Conservation (phyloP, 345 rosid genomes). For the Moricandia arvensis region DNA sequence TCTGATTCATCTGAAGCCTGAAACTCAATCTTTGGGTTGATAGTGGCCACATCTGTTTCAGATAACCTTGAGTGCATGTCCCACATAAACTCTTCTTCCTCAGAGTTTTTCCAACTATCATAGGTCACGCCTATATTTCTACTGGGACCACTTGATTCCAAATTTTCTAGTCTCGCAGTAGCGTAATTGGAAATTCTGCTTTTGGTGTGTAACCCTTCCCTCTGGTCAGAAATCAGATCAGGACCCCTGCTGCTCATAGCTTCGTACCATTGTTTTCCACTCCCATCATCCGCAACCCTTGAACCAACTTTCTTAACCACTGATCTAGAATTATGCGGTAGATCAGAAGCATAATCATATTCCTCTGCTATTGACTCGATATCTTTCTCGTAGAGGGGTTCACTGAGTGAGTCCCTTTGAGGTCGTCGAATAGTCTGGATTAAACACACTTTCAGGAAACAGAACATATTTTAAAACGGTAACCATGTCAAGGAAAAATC, state of each 20-base stretch:
- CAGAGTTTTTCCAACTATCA: conserved; percentile 87
- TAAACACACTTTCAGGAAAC: conserved; percentile 19
- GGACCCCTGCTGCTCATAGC: conserved; percentile 47
- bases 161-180: conserved; percentile 45
- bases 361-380: conserved; percentile 50
- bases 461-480: background rate
- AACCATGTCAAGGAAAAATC: conserved; percentile 11
- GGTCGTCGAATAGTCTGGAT: conserved; percentile 50
- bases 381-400: conserved; percentile 59
- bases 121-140: conserved; percentile 48
- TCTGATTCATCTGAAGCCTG: conserved; percentile 60
- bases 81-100: conserved; percentile 98
- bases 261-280: conserved; percentile 60
- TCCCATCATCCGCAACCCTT: conserved; percentile 60
- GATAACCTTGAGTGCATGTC: conserved; percentile 75
- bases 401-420: conserved; percentile 51
- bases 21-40: conserved; percentile 51
- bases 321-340: conserved; percentile 49
- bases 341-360: conserved; percentile 61
- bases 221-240: conserved; percentile 56
- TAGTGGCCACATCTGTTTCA: conserved; percentile 50
- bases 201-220: conserved; percentile 62
- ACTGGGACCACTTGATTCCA: conserved; percentile 43
- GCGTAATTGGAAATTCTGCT: conserved; percentile 49
- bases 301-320: conserved; percentile 58